Evolutionary conservation across 352 stramenopile species (phyloP), one percentile per base, ranked within the genome.

Genomic region (Globisporangium viniferum): DNA sequence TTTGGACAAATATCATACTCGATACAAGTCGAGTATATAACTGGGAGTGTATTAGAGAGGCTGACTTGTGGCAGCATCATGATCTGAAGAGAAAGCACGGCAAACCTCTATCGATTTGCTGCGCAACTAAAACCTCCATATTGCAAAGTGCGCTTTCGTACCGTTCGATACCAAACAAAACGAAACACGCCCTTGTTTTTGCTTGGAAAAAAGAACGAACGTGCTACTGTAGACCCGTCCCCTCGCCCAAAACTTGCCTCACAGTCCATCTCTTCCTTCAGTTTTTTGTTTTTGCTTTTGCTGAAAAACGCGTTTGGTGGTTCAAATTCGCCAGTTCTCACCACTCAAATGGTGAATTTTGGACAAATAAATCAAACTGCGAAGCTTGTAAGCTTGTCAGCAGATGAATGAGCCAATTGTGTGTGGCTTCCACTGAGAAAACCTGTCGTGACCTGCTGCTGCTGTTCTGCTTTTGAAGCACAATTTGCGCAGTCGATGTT

Each of bases 261-360:
- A 44, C 12, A 61, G 56, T 62, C 56, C 56, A 62, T 62, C 56
- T 24, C 56, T 62, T 62, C 22, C 33, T 62, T 62, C 56, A 62
- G 56, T 31, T 62, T 62, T 8, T 15, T 24, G 1, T 22, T 59
- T 59, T 35, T n/a, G 53, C 22, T 27, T 24, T 57, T 10, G 31
- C 31, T 33, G 18, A 51, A 22, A 22, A 22, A 22, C 6, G 41
- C 41, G 5, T 8, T 51, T 51, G 18, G 41, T 7, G 44, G n/a
- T 51, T 51, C 44, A 24, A 51, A 51, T 44, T 1, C 10, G 36
- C 36, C 35, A 39, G n/a, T n/a, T n/a, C 41, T 18, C 41, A n/a
- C 15, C 5, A 15, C 41, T n/a, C 14, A 49, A n/a, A 33, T 33
- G 5, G 41, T 49, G 15, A n/a, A 49, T 20, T n/a, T 49, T n/a